phyloP scores from a whole-genome alignment of 352 stramenopile species.

The Pythium monospermum region DNA sequence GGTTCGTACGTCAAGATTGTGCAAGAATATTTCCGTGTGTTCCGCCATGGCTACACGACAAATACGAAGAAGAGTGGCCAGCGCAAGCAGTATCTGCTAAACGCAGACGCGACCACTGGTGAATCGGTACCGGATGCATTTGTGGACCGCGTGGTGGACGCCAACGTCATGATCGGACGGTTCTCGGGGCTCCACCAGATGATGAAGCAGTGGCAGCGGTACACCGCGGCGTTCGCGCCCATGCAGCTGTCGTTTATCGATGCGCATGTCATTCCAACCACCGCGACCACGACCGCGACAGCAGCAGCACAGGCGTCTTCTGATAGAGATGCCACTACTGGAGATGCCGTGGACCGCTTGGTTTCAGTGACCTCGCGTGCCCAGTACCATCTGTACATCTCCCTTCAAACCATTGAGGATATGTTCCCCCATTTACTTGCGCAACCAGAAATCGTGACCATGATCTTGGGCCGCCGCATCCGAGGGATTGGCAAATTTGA shows the following conservation, averaged over 20 bases:
- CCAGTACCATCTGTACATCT: not conserved
- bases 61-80: too few species aligned
- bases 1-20: constrained; percentile 4
- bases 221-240: not conserved
- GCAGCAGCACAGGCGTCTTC: too few species aligned
- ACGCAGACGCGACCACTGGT: too few species aligned
- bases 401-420: not conserved
- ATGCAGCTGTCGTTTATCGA: constrained; percentile 1
- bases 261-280: not conserved
- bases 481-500: not conserved
- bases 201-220: constrained; percentile 4
- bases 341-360: too few species aligned
- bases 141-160: constrained; percentile 2
- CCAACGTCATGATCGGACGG: constrained; percentile 1
- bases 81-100: not conserved
- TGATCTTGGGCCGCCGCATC: constrained; percentile 4
- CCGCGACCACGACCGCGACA: not conserved
- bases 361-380: constrained; percentile 3
- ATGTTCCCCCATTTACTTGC: constrained; percentile 7
- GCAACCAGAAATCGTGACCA: not conserved
- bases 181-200: not conserved
- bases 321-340: too few species aligned
- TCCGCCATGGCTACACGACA: not conserved
- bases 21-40: constrained; percentile 6
- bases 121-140: too few species aligned